Evolutionary conservation across 1,284 basidiomycete genomes (phyloP).

Genomic region (Pholiota adiposa): DNA sequence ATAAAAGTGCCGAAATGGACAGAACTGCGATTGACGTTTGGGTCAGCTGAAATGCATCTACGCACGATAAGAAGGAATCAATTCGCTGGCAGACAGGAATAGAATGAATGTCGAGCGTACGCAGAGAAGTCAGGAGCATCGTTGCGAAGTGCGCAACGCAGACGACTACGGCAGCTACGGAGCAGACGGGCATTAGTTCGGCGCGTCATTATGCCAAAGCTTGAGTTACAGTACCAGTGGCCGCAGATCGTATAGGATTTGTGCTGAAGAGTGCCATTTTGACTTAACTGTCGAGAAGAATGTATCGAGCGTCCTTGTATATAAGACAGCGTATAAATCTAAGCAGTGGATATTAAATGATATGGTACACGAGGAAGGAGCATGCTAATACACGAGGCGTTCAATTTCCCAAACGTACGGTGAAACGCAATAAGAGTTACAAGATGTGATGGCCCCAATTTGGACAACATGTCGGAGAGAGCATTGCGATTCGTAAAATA

Average conservation of each 20-base stretch:
- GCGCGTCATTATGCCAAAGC: background rate
- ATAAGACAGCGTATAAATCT: conserved; percentile 13
- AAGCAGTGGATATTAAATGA: conserved; percentile 18
- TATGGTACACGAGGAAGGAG: conserved; percentile 28
- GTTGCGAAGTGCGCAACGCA: conserved; percentile 41
- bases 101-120: conserved; percentile 35
- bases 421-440: conserved; percentile 20
- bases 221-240: conserved; percentile 36
- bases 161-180: conserved; percentile 38
- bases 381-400: conserved; percentile 29
- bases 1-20: conserved; percentile 61
- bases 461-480: background rate
- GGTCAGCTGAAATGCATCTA: conserved; percentile 70
- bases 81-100: background rate
- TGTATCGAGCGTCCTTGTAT: conserved; percentile 11
- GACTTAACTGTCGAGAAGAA: conserved; percentile 6
- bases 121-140: conserved; percentile 44
- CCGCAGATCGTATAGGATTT: conserved; percentile 41
- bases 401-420: conserved; percentile 22
- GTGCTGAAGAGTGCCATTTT: conserved; percentile 45
- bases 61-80: conserved; percentile 2
- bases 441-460: conserved; percentile 1
- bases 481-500: conserved; percentile 3
- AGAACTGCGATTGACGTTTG: conserved; percentile 75
- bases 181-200: conserved; percentile 2